Evolutionary conservation across 2,329 filamentous ascomycete species (phyloP).

Genomic region (Colletotrichum graminicola): DNA sequence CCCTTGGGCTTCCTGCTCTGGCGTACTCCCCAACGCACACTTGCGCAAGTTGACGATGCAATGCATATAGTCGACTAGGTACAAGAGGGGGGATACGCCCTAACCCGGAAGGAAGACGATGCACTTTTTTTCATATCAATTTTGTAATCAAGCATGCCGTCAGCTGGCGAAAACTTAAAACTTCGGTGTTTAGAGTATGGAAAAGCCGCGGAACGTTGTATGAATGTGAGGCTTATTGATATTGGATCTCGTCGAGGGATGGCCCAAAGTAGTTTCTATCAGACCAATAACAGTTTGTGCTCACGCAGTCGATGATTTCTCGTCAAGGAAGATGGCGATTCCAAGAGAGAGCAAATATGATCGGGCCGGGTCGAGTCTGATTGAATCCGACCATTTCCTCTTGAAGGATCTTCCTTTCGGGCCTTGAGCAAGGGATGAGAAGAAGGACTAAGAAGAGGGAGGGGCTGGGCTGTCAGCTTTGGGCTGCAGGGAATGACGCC

Average conservation of each 20-base stretch:
- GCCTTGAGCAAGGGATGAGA: slow-evolving; percentile 16
- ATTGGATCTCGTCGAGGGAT: not conserved
- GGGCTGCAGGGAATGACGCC: slow-evolving; percentile 17
- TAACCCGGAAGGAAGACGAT: slow-evolving; percentile 21
- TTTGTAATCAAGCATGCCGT: not conserved
- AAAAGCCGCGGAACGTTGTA: not conserved
- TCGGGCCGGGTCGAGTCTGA: not conserved
- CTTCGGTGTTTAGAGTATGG: not conserved
- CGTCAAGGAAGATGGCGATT: not conserved
- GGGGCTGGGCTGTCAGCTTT: slow-evolving; percentile 31
- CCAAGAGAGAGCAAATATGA: not conserved
- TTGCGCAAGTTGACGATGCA: slow-evolving; percentile 35
- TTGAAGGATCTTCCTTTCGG: slow-evolving; percentile 5
- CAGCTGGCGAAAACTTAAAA: not conserved
- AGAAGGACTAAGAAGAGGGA: slow-evolving; percentile 39
- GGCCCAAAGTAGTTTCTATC: not conserved
- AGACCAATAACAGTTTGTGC: not conserved
- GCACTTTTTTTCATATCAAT: not conserved
- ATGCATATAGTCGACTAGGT: slow-evolving; percentile 11
- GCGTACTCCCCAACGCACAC: slow-evolving; percentile 25
- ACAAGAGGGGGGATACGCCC: slow-evolving; percentile 25
- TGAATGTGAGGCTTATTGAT: not conserved
- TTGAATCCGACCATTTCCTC: not conserved
- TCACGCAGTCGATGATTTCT: too few species aligned
- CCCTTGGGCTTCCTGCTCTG: slow-evolving; percentile 14